Evolutionary conservation across 2,329 filamentous ascomycete species (phyloP).

Genomic region (Ambrosiella beaveri): DNA sequence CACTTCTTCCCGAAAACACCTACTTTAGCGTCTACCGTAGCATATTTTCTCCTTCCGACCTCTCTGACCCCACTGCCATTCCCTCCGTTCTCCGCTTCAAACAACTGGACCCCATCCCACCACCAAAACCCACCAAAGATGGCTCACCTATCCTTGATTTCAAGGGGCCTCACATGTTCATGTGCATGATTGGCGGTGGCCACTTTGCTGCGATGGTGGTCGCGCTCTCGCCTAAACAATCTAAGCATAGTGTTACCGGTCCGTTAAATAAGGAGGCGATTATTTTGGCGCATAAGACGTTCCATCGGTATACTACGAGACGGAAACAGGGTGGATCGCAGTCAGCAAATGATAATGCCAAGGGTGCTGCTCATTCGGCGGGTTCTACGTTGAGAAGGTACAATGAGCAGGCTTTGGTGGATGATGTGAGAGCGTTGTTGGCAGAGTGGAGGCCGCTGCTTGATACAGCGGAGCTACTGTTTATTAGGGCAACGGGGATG

Average conservation of each 20-base stretch:
- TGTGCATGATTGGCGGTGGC: conserved; percentile 96
- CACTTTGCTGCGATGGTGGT: conserved; percentile 97
- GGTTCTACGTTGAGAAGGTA: conserved; percentile 80
- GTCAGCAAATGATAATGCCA: conserved; percentile 84
- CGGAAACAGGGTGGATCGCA: conserved; percentile 93
- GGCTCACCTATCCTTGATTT: conserved; percentile 38
- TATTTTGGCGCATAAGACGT: conserved; percentile 89
- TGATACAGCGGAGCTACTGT: conserved; percentile 68
- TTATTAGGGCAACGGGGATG: conserved; percentile 73
- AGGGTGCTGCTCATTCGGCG: conserved; percentile 83
- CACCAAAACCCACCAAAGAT: conserved; percentile 38
- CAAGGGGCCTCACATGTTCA: conserved; percentile 70
- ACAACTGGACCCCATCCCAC: conserved; percentile 49
- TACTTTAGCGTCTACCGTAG: conserved; percentile 76
- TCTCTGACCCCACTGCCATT: conserved; percentile 42
- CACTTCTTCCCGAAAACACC: conserved; percentile 55
- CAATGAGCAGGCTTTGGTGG: conserved; percentile 77
- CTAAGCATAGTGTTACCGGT: conserved; percentile 50
- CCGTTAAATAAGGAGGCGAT: conserved; percentile 70
- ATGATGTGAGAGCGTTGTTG: conserved; percentile 72
- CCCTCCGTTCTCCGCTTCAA: conserved; percentile 56
- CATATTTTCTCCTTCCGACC: conserved; percentile 57
- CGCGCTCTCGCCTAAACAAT: conserved; percentile 59
- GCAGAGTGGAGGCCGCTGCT: conserved; percentile 74
- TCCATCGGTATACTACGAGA: conserved; percentile 90